Evolutionary conservation across 1,284 basidiomycete species (phyloP), one percentile per base, ranked within the genome.

Genomic region (Austropuccinia psidii): DNA sequence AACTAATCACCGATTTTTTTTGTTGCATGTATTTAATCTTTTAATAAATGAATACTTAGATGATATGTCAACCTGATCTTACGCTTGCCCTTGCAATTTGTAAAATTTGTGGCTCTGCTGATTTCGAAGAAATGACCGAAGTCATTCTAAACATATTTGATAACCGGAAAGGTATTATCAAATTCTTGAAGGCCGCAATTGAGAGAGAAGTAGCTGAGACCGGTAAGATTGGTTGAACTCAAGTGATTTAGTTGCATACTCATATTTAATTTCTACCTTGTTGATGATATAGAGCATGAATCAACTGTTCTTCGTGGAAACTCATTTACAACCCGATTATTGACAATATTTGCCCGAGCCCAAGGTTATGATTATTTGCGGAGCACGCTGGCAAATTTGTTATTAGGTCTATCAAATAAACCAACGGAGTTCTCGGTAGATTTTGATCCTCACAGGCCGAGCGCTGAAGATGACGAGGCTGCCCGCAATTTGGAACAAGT

Each of bases 331-430:
- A 90, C 89, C 24, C 85, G 90, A 67, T 87, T 96, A 74, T 81
- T 95, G 54, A 91, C 90, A 7, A 86, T 88, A 1, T 94, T 94
- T 77, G 90, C 90, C 1, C 87, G 85, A 78, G 87, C 89, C 33
- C 90, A 93, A 76, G 93, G 92, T 4, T 95, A 94, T 81, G 88
- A 89, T 75, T 95, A 94, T 79, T 83, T 94, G 19, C 85, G 92
- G 39, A 86, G 85, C 62, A 85, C 93, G 33, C 86, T 94, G 61
- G 83, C 86, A 52, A 90, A 91, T 1, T 83, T 94, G 29, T 84
- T 94, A 74, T 85, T 88, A 76, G 86, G 86, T 31, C 89, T 95
- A 84, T 82, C 85, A 6, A 83, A 86, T 13, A 85, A 90, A 80
- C 90, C 90, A 0, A 80, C 86, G 24, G 90, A 89, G 19, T 87